Evolutionary conservation across 305 asterid species (phyloP), one percentile per base, ranked within the genome.

Genomic region (Fraxinus sp.): DNA sequence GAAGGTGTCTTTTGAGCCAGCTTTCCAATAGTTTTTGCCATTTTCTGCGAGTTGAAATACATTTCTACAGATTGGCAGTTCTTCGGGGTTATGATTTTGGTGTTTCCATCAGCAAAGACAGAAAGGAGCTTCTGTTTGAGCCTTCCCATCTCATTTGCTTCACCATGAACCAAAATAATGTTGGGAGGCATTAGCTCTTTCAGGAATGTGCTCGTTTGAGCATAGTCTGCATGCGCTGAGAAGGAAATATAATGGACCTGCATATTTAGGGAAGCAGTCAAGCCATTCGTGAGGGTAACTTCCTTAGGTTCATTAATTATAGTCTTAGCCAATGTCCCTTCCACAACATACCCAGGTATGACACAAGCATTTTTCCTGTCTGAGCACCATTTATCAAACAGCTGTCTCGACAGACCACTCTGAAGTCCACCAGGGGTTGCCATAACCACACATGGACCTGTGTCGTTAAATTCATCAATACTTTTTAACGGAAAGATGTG

Each of bases 371-470:
- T 96, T 90, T 87, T 94, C 92, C 91, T 89, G 86, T 96, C 98
- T 41, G 95, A 83, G 84, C 99, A 96, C 99, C 99, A 96, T 81
- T 87, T 94, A 81, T 96, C 99, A 57, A 96, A 94, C 41, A 96
- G 92, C 91, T 96, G 99, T 85, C 99, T 89, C 1, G 98, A 96
- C 80, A 96, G 77, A 77, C 99, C 99, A 85, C 99, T 96, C 72
- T 96, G 99, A 78, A 96, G 98, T 59, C 96, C 90, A 83, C 99
- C 91, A 3, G 98, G 99, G 79, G 90, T 94, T 18, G 98, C 99
- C 98, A 96, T 94, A 87, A 96, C 99, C n/a, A 96, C 99, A 1
- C 95, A 92, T 6, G 99, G 99, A n/a, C 98, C 98, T 32, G 92
- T 94, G 75, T 96, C 99, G 4, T 91, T 90, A 83, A 96, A 96